Base-by-base conservation (phyloP, 495 filamentous ascomycete species). In the Entonaema liquescens region DNA sequence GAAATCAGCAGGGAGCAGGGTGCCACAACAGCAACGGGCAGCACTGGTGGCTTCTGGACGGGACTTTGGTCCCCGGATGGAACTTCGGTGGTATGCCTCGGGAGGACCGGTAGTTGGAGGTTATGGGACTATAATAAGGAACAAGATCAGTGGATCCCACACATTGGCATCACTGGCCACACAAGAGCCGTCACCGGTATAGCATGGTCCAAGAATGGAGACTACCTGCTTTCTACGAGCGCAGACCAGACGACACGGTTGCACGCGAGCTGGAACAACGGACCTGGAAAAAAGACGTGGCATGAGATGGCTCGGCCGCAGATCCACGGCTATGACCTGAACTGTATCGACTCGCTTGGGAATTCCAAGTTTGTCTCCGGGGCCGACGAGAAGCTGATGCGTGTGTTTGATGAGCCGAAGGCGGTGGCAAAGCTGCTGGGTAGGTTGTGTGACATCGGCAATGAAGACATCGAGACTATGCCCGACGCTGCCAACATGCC, bases 281-380 rank as follows among this genome's bases (percentile, higher is more conserved):
- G 67, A 35, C 49, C 80, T 5, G 78, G 74, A 4, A 64, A 70
- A 44, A 69, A 73, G 57, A 89, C 91, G 31, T 99, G 96, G 96
- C 95, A 98, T 79, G 95, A 99, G 80, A 92, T 98, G 80, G 89
- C 95, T 6, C 86, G 95, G 50, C 96, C 95, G 17, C 95, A 99
- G 74, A 98, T 98, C 62, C 95, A 99, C 82, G 95, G 95, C 36
- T 99, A 99, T 75, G 95, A 98, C 77, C 84, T 99, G 67, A 99
- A 98, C 82, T 98, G 95, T 77, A 88, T 98, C 69, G 91, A 92
- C 74, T 86, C 90, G 4, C 77, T 97, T 25, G 87, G 88, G 4
- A 76, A 83, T 26, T 81, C 87, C 13, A 89, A 87, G 55, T 98
- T 98, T 73, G 89, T 99, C 26, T 95, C 93, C 47, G 95, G 95